Conservation (phyloP, 805 yeast species). For the Wickerhamiella spandovensis region DNA sequence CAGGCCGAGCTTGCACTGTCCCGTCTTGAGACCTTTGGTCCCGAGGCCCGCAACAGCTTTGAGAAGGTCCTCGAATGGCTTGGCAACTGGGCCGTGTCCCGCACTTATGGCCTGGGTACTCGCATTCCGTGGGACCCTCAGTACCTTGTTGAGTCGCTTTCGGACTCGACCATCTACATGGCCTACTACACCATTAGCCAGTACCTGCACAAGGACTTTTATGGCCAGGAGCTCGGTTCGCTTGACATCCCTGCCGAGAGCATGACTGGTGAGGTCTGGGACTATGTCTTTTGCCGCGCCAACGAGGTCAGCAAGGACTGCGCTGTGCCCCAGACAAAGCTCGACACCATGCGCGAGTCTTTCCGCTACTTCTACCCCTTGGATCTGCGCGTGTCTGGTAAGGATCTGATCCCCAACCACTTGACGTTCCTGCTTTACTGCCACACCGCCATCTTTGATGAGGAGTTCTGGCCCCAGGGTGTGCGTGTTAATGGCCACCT, state of each 20-base stretch:
- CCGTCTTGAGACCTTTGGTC: constrained; percentile 60
- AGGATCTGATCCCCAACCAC: constrained; percentile 94
- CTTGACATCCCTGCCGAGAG: constrained; percentile 66
- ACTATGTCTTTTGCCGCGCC: constrained; percentile 67
- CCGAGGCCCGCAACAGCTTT: constrained; percentile 81
- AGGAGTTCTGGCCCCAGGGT: constrained; percentile 85
- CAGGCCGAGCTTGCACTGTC: constrained; percentile 69
- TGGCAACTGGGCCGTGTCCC: constrained; percentile 95
- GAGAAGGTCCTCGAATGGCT: constrained; percentile 94
- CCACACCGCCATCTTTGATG: constrained; percentile 87
- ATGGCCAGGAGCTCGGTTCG: constrained; percentile 64
- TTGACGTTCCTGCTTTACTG: constrained; percentile 89
- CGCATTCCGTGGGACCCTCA: constrained; percentile 93
- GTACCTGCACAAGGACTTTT: constrained; percentile 71
- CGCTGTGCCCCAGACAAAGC: constrained; percentile 51
- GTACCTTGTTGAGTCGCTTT: constrained; percentile 83
- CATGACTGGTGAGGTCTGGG: constrained; percentile 87
- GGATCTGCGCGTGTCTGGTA: constrained; percentile 85
- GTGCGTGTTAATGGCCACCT: constrained; percentile 92
- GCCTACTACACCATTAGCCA: constrained; percentile 86
- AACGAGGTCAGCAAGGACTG: constrained; percentile 37
- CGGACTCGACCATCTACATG: constrained; percentile 94
- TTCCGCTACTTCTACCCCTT: constrained; percentile 95
- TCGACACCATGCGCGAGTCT: constrained; percentile 73
- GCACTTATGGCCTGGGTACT: constrained; percentile 93